These are phyloP conservation scores for Cladosporium sp. DNA, from an alignment of 2,329 filamentous ascomycete species.

Conservation along the genomic window DNA sequence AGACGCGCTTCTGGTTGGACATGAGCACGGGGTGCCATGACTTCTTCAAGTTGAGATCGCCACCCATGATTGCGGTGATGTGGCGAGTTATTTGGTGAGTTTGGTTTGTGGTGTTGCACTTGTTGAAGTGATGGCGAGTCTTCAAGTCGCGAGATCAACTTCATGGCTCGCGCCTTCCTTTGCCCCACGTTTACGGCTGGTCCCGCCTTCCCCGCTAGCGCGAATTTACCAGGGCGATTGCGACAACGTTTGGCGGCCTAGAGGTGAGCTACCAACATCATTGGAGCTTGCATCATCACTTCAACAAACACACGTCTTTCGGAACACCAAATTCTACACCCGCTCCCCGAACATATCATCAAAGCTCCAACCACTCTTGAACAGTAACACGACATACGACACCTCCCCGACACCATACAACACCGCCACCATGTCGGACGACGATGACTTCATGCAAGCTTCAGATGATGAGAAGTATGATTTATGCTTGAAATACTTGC, in stretches of 20 bases:
- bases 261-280: conserved; percentile 2
- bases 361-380: neutral
- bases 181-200: conserved; percentile 4
- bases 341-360: too few relatives aligned
- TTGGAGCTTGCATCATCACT: conserved; percentile 11
- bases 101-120: conserved; percentile 17
- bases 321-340: neutral
- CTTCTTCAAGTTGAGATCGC: conserved; percentile 90
- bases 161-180: neutral
- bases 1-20: conserved; percentile 88
- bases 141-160: conserved; percentile 2
- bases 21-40: conserved; percentile 90
- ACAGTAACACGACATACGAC: neutral
- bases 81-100: neutral
- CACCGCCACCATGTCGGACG: conserved; percentile 67
- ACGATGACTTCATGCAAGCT: conserved; percentile 93
- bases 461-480: conserved; percentile 80
- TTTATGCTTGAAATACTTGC: conserved; percentile 27
- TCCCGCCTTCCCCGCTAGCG: conserved; percentile 10
- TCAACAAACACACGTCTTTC: neutral
- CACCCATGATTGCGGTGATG: conserved; percentile 69
- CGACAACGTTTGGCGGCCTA: conserved; percentile 9
- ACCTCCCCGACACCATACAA: neutral
- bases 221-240: neutral
- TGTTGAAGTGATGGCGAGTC: neutral